Percentiles rank a stretch among this genome's conserved stretches.
Evolutionary conservation across 352 stramenopile genomes (phyloP).

Genomic region (Phytophthora citricola): DNA sequence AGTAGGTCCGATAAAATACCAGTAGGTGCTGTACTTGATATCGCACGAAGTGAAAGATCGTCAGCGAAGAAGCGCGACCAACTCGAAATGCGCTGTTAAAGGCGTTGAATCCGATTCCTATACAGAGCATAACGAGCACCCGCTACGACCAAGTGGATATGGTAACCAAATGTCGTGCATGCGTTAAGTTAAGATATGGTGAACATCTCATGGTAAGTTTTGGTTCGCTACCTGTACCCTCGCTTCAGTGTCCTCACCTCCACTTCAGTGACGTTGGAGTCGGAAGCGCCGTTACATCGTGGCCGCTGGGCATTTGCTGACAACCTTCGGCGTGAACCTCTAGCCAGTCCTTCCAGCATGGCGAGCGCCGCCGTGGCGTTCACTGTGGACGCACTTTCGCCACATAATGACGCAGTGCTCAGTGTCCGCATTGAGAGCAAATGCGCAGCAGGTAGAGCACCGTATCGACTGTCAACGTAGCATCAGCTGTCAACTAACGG

Average conservation of each 20-base stretch:
- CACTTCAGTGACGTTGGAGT: conserved; percentile 16
- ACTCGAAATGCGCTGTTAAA: too few relatives aligned
- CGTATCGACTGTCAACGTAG: not conserved
- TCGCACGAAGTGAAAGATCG: too few relatives aligned
- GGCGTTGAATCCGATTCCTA: too few relatives aligned
- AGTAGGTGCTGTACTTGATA: too few relatives aligned
- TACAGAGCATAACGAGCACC: too few relatives aligned
- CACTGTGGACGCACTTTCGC: conserved; percentile 19
- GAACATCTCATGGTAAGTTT: too few relatives aligned
- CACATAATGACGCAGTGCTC: conserved; percentile 7
- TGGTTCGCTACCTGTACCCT: not conserved
- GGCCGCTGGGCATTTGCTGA: not conserved
- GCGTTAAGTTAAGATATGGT: too few relatives aligned
- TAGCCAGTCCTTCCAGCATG: conserved; percentile 27
- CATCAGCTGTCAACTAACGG: not conserved
- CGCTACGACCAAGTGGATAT: too few relatives aligned
- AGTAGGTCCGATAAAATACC: too few relatives aligned
- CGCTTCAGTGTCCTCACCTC: conserved; percentile 6
- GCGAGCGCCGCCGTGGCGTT: conserved; percentile 31
- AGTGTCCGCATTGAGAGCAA: conserved; percentile 27
- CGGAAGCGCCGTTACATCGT: conserved; percentile 27
- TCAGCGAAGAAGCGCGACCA: too few relatives aligned
- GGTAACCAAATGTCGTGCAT: too few relatives aligned
- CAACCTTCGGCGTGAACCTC: conserved; percentile 13
- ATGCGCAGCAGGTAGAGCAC: conserved; percentile 7